Evolutionary conservation across 2,329 filamentous ascomycete species (phyloP).

Genomic region (Alternaria sp.): DNA sequence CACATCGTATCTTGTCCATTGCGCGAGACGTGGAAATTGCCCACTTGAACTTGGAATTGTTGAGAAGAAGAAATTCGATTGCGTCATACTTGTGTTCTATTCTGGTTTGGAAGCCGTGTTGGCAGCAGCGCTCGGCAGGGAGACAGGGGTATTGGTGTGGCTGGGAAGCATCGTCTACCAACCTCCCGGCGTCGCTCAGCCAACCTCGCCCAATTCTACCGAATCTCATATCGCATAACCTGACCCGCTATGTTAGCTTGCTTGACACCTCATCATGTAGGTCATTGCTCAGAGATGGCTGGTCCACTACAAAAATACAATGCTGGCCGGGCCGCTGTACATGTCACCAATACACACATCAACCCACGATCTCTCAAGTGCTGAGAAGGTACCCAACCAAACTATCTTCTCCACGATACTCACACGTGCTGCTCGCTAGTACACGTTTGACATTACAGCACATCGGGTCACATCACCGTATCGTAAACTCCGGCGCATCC

Average conservation of each 20-base stretch:
- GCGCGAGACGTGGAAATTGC: background rate
- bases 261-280: slow-evolving; percentile 38
- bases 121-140: slow-evolving; percentile 18
- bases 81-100: slow-evolving; percentile 15
- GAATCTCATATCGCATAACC: slow-evolving; percentile 38
- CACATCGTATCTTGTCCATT: background rate
- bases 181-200: slow-evolving; percentile 35
- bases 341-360: slow-evolving; percentile 34
- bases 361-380: slow-evolving; percentile 33
- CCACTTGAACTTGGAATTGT: background rate
- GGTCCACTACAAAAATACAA: slow-evolving; percentile 43
- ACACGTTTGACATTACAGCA: slow-evolving; percentile 14
- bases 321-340: slow-evolving; percentile 25
- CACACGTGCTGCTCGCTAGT: slow-evolving; percentile 22
- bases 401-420: slow-evolving; percentile 17
- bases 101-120: slow-evolving; percentile 15
- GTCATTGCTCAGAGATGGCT: slow-evolving; percentile 46
- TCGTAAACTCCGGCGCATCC: slow-evolving; percentile 11
- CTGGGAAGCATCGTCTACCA: slow-evolving; percentile 36
- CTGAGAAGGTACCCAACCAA: slow-evolving; percentile 29
- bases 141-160: slow-evolving; percentile 31
- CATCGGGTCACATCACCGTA: slow-evolving; percentile 14
- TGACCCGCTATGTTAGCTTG: slow-evolving; percentile 33
- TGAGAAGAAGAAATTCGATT: slow-evolving; percentile 7
- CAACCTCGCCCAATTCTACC: slow-evolving; percentile 48